phyloP scores from a whole-genome alignment of 768 basidiomycete species.

The Amanita muscaria region DNA sequence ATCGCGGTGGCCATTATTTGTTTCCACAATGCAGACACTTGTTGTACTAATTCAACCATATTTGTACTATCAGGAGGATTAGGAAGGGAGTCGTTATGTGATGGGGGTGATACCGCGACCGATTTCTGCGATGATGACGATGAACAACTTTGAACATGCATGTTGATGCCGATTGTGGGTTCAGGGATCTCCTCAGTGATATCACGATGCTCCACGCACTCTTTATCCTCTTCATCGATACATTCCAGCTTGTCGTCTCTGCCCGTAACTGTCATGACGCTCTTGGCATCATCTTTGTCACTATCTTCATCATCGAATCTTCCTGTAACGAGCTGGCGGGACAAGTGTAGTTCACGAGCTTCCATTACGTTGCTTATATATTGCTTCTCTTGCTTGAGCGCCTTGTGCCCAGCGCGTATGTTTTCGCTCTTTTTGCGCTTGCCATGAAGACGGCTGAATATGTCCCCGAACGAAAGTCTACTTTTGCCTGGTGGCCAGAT shows the following conservation, averaged over 20 bases:
- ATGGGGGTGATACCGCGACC: slow-evolving; percentile 12
- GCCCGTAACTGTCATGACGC: slow-evolving; percentile 61
- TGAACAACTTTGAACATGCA: slow-evolving; percentile 15
- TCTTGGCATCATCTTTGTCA: slow-evolving; percentile 64
- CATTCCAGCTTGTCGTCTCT: slow-evolving; percentile 64
- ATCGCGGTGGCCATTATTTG: too few species aligned
- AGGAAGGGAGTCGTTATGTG: slow-evolving; percentile 21
- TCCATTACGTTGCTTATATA: slow-evolving; percentile 67
- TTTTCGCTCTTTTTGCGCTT: slow-evolving; percentile 93
- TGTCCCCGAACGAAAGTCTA: slow-evolving; percentile 87
- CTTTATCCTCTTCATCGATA: slow-evolving; percentile 71
- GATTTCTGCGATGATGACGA: too few species aligned
- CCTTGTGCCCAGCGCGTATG: slow-evolving; percentile 82
- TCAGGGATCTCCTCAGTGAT: slow-evolving; percentile 32
- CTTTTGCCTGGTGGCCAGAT: slow-evolving; percentile 72
- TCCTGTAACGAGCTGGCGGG: slow-evolving; percentile 9
- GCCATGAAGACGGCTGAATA: slow-evolving; percentile 78
- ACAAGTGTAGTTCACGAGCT: slow-evolving; percentile 41
- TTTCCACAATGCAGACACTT: too few species aligned
- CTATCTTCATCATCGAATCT: slow-evolving; percentile 33
- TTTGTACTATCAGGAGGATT: slow-evolving; percentile 11
- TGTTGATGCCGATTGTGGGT: slow-evolving; percentile 41
- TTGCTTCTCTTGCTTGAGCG: slow-evolving; percentile 69
- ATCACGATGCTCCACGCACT: slow-evolving; percentile 28
- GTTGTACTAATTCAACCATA: slow-evolving; percentile 59